Conservation (phyloP, 768 basidiomycete species). For the Rhodotorula paludigena region DNA sequence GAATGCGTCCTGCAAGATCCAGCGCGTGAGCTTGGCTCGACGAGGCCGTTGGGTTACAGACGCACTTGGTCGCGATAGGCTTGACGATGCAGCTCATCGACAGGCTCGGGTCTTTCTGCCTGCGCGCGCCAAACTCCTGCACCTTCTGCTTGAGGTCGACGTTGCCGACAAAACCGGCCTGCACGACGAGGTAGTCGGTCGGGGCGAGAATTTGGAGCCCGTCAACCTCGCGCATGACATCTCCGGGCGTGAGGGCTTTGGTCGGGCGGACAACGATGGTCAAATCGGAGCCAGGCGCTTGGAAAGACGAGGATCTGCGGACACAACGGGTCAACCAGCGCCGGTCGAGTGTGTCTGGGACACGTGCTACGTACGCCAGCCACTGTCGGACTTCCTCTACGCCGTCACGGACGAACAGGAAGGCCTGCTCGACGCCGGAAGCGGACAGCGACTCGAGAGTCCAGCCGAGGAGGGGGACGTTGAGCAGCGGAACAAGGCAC, state of each 20-base stretch:
- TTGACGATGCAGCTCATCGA: constrained; percentile 59
- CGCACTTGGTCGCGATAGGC: constrained; percentile 27
- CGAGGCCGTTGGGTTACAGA: constrained; percentile 55
- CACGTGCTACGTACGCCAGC: constrained; percentile 76
- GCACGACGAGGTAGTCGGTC: constrained; percentile 83
- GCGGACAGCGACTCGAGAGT: constrained; percentile 90
- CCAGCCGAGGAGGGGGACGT: constrained; percentile 89
- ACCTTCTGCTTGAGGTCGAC: constrained; percentile 62
- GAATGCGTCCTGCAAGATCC: constrained; percentile 30
- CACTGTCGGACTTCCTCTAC: constrained; percentile 76
- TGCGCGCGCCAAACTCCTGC: constrained; percentile 53
- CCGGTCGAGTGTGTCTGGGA: background rate
- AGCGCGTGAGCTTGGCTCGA: background rate
- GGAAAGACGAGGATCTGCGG: constrained; percentile 8
- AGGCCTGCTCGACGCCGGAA: constrained; percentile 94
- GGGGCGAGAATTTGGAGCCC: constrained; percentile 76
- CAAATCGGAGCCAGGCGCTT: constrained; percentile 61
- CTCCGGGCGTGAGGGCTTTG: constrained; percentile 80
- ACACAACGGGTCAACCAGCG: constrained; percentile 10
- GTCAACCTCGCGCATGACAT: constrained; percentile 90
- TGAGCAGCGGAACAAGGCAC: constrained; percentile 91
- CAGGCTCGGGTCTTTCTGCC: constrained; percentile 91
- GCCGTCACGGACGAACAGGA: constrained; percentile 88
- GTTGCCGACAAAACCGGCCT: constrained; percentile 88
- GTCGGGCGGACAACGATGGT: constrained; percentile 82